Evolutionary conservation across 192 early-diverging fungal species (phyloP).

Genomic region (Mortierella antarctica): DNA sequence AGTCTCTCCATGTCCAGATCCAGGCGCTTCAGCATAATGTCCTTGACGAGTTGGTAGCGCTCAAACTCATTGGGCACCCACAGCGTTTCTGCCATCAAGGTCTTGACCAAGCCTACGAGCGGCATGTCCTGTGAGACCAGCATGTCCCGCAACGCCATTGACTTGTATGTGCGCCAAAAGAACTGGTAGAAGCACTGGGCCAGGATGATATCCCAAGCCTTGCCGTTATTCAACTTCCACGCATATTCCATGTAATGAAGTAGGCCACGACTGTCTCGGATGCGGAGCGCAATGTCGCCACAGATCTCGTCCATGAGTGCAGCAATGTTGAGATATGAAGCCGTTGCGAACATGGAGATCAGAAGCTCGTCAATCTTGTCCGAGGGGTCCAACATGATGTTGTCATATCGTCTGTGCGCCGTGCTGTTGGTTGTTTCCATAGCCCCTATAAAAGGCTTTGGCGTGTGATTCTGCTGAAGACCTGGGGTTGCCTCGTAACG

Average conservation of each 20-base stretch:
- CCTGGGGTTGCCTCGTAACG: slow-evolving; percentile 1
- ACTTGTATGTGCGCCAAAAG: slow-evolving; percentile 44
- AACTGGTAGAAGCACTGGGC: slow-evolving; percentile 51
- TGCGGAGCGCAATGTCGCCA: slow-evolving; percentile 45
- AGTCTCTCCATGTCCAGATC: slow-evolving; percentile 26
- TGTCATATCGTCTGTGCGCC: slow-evolving; percentile 16
- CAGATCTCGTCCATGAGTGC: slow-evolving; percentile 49
- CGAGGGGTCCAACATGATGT: slow-evolving; percentile 43
- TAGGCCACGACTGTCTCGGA: slow-evolving; percentile 35
- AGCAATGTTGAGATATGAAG: slow-evolving; percentile 49
- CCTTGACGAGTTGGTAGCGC: slow-evolving; percentile 41
- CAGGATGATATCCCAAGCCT: slow-evolving; percentile 49
- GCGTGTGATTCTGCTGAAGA: no score
- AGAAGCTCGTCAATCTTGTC: slow-evolving; percentile 43
- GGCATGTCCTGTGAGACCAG: slow-evolving; percentile 47
- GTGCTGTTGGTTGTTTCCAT: not conserved
- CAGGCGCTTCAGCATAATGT: slow-evolving; percentile 34
- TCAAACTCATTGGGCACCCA: slow-evolving; percentile 48
- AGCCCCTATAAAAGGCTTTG: not conserved
- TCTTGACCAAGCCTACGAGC: slow-evolving; percentile 33
- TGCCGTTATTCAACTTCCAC: slow-evolving; percentile 46
- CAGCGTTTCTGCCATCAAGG: slow-evolving; percentile 33
- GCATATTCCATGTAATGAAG: slow-evolving; percentile 53
- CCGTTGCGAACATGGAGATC: slow-evolving; percentile 50
- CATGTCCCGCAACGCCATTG: slow-evolving; percentile 30